Percentiles rank a stretch among this genome's conserved stretches.
phyloP scores from a whole-genome alignment of 2,329 filamentous ascomycete species.

The Lachnellula occidentalis region DNA sequence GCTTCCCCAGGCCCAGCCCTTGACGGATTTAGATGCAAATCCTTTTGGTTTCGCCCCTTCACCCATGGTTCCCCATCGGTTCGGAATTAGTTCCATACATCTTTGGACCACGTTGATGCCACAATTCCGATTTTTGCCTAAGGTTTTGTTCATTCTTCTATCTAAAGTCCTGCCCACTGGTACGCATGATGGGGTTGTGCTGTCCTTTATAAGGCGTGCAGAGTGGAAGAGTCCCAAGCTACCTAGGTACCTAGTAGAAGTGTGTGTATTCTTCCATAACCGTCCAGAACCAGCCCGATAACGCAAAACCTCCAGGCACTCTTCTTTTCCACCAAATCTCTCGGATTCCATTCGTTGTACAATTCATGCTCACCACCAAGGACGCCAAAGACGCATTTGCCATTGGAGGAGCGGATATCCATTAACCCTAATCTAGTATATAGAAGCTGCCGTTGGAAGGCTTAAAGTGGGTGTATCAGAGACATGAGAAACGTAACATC shows the following conservation, averaged over 20 bases:
- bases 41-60: not conserved
- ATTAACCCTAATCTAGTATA: slow-evolving; percentile 29
- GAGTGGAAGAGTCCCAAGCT: not conserved
- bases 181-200: not conserved
- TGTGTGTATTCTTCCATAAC: not conserved
- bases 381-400: slow-evolving; percentile 2
- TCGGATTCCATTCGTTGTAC: not conserved
- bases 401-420: slow-evolving; percentile 20
- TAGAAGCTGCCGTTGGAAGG: slow-evolving; percentile 22
- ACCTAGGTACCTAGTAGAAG: no score
- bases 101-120: no score
- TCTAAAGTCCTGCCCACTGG: not conserved
- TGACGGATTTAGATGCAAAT: not conserved
- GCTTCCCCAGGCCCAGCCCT: not conserved
- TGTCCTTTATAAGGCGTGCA: not conserved
- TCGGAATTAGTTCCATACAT: no score
- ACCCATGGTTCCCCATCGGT: no score
- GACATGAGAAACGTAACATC: slow-evolving; percentile 31
- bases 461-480: slow-evolving; percentile 25
- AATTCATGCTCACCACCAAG: not conserved
- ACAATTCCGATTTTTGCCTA: not conserved
- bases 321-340: not conserved
- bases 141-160: not conserved
- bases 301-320: not conserved
- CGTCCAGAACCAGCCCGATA: not conserved